Evolutionary conservation across 2,329 filamentous ascomycete genomes (phyloP), one percentile per base, ranked within the genome.

Genomic region (Aspergillus niger): DNA sequence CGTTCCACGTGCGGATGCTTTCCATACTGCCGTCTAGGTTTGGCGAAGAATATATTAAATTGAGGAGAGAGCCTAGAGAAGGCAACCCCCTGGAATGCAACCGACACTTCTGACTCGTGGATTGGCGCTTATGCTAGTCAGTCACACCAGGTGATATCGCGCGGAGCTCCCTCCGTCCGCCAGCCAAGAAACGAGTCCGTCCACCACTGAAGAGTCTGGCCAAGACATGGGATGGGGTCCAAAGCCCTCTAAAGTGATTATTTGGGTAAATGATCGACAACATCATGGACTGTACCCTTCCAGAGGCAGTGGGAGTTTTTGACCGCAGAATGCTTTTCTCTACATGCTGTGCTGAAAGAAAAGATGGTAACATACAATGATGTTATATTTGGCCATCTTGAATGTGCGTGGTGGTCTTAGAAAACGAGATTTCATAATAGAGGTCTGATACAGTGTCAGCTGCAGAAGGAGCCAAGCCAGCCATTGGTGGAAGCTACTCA

Each of bases 401-500:
- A 36, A 36, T 15, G 13, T 36, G 32, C 32, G 13, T 5, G 5
- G 11, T 5, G 11, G 11, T 5, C 13, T 36, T 2, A 5, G 2
- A 5, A 32, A 2, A 11, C 3, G 11, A 32, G 4, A 13, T 0
- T 47, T 24, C 8, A 47, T 47, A 8, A 30, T 30, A 1, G 8
- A 30, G 10, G 28, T 30, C 28, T 30, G 28, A 10, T 30, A 1
- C 8, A 1, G 4, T 30, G 3, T 11, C 28, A 11, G 28, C 28
- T 11, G 28, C 28, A 30, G 28, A 11, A 15, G 5, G 32, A 36
- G 32, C 32, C 32, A 36, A 36, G 32, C 13, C 32, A 36, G 32
- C 32, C 11, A 60, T 60, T 60, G 58, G 58, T 60, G 58, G 58
- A 57, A 43, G 47, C 43, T 54, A 41, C 41, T 55, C 17, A 13